Evolutionary conservation across 1,284 basidiomycete genomes (phyloP).

Genomic region (Psilocybe mexicana): DNA sequence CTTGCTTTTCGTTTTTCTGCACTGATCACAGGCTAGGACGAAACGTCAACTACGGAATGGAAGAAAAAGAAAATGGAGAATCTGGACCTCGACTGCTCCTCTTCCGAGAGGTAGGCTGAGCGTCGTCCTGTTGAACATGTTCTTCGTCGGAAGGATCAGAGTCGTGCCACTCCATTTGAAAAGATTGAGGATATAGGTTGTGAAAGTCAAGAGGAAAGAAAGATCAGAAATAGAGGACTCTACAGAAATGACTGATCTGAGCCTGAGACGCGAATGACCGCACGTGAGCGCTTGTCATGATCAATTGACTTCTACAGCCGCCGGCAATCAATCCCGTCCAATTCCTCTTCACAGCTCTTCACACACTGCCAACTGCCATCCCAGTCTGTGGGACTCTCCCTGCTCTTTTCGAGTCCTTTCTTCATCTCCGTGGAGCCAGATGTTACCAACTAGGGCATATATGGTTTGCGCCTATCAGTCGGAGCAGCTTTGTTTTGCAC

Average conservation of each 20-base stretch:
- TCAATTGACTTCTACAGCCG: slow-evolving; percentile 15
- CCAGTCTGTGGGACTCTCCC: slow-evolving; percentile 8
- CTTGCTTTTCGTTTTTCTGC: slow-evolving; percentile 84
- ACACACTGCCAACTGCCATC: slow-evolving; percentile 7
- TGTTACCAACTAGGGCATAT: background rate
- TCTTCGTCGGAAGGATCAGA: slow-evolving; percentile 65
- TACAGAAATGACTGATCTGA: slow-evolving; percentile 13
- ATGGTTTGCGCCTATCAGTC: background rate
- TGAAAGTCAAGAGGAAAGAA: slow-evolving; percentile 21
- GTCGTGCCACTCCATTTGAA: slow-evolving; percentile 51
- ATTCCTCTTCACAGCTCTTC: background rate
- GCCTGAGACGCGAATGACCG: slow-evolving; percentile 14
- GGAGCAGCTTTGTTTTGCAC: background rate
- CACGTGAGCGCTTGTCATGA: slow-evolving; percentile 18
- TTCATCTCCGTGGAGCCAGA: slow-evolving; percentile 11
- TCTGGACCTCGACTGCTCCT: slow-evolving; percentile 66
- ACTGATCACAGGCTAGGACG: slow-evolving; percentile 74
- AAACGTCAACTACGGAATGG: slow-evolving; percentile 2
- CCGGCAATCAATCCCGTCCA: slow-evolving; percentile 14
- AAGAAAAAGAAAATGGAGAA: background rate
- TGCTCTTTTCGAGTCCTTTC: slow-evolving; percentile 4
- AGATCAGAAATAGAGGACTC: slow-evolving; percentile 9
- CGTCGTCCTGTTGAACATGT: slow-evolving; percentile 35
- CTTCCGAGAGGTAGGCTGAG: slow-evolving; percentile 48
- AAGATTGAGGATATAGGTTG: slow-evolving; percentile 17